Percentiles rank a stretch among this genome's conserved stretches.
These are phyloP conservation scores for Candida insectorum DNA, from an alignment of 805 yeast genomes.

Conservation along the genomic window DNA sequence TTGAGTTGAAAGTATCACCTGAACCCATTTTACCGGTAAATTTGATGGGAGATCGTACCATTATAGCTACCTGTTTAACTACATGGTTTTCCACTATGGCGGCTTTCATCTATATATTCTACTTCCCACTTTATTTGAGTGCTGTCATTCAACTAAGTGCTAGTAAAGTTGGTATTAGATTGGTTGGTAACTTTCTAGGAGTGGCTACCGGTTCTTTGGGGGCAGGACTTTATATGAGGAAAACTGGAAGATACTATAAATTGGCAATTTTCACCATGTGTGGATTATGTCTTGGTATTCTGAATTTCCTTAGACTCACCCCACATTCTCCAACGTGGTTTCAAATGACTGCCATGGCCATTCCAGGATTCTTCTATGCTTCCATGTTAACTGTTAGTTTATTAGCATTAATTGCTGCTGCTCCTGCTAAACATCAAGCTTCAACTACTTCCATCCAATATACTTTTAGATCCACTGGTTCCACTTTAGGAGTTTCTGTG, in stretches of 20 bases:
- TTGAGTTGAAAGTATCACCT: conserved; percentile 48
- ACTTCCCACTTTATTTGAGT: conserved; percentile 65
- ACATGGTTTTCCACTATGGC: conserved; percentile 73
- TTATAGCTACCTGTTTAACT: conserved; percentile 60
- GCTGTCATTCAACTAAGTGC: conserved; percentile 52
- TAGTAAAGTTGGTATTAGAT: conserved; percentile 54
- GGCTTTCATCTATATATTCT: conserved; percentile 59
- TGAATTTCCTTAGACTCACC: conserved; percentile 24
- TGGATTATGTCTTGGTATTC: conserved; percentile 34
- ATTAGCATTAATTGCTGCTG: conserved; percentile 74
- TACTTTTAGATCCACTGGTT: conserved; percentile 82
- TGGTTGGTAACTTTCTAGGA: conserved; percentile 66
- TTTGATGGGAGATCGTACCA: conserved; percentile 56
- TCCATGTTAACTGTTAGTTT: conserved; percentile 67
- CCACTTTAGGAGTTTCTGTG: conserved; percentile 75
- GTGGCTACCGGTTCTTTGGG: conserved; percentile 41
- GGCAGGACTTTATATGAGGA: conserved; percentile 13
- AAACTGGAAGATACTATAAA: conserved; percentile 60
- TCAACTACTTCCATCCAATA: conserved; percentile 87
- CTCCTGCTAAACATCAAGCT: conserved; percentile 68
- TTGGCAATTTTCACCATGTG: conserved; percentile 41
- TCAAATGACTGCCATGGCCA: conserved; percentile 34
- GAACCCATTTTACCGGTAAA: conserved; percentile 70
- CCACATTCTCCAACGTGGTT: conserved; percentile 15
- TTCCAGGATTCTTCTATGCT: conserved; percentile 67